phyloP scores from a whole-genome alignment of 2,329 filamentous ascomycete genomes.

The Xylaria sp. region DNA sequence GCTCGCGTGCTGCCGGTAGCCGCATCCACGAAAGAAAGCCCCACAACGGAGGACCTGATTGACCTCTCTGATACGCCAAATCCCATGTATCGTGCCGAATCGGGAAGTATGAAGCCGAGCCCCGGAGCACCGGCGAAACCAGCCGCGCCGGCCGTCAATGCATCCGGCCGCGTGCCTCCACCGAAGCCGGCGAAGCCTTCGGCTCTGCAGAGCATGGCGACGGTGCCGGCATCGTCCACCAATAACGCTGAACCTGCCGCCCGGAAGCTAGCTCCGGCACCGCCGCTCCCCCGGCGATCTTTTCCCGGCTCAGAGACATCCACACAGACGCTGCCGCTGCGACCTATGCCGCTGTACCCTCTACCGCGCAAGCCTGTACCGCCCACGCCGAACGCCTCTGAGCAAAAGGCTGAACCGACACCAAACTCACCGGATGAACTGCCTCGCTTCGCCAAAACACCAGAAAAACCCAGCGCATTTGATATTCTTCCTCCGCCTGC shows the following conservation, averaged over 20 bases:
- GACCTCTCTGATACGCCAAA: conserved; percentile 53
- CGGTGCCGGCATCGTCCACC: conserved; percentile 17
- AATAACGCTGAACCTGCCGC: conserved; percentile 3
- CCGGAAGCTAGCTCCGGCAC: conserved; percentile 29
- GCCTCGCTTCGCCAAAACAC: neutral
- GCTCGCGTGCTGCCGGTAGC: conserved; percentile 25
- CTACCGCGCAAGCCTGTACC: conserved; percentile 38
- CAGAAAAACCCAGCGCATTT: conserved; percentile 9
- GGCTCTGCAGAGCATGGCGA: conserved; percentile 44
- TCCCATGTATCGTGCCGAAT: conserved; percentile 33
- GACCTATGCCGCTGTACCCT: conserved; percentile 37
- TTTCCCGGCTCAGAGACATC: conserved; percentile 17
- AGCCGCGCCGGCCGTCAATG: conserved; percentile 29
- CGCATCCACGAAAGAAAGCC: conserved; percentile 31
- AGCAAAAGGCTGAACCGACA: conserved; percentile 20
- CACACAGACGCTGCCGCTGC: conserved; percentile 24
- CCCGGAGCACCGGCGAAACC: conserved; percentile 1
- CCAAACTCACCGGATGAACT: neutral
- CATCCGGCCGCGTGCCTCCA: conserved; percentile 32
- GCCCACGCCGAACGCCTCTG: conserved; percentile 39
- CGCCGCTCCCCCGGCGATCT: conserved; percentile 36
- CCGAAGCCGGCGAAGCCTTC: conserved; percentile 55
- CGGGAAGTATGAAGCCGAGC: conserved; percentile 26
- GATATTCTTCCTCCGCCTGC: conserved; percentile 35
- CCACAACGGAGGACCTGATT: conserved; percentile 54